Base-by-base conservation (phyloP, 352 stramenopile species). In the Phytophthora boehmeriae region DNA sequence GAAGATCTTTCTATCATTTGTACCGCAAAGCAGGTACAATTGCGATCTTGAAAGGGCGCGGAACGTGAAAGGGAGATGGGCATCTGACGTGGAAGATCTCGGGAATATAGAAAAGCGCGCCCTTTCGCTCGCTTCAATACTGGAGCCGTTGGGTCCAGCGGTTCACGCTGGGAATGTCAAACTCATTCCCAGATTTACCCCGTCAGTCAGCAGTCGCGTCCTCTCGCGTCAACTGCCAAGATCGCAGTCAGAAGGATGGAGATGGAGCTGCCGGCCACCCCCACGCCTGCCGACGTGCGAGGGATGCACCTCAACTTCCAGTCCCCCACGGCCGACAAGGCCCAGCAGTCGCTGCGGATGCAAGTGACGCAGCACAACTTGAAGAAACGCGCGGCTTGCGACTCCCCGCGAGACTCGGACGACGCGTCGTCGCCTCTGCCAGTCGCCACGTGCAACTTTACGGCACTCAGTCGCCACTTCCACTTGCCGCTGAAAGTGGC, bases 401-500 rank as follows among this genome's bases (percentile, higher is more conserved):
- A 73, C 32, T 76, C 68, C 25, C 52, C 63, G 9, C 42, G 66
- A 22, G 30, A 55, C 34, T 66, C 51, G 0, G 49, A 63, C 38
- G 56, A 39, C 38, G 48, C 62, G 10, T 47, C 39, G 11, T 57
- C 64, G 32, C 53, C 54, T 38, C 35, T 73, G 25, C 71, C 71
- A 8, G 72, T 77, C 13, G 55, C 68, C 22, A 68, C 64, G 49
- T 86, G 82, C 71, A 92, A 84, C 68, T 92, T 92, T 38, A 71
- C 85, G 43, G 80, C 82, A 2, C 85, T 88, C 42, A 88, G 78
- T 35, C 68, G 76, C 30, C 76, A 89, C 56, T 90, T 90, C 49
- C 76, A 90, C 49, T 43, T 90, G 45, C 81, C 81, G 16, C 72
- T 90, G n/a, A 90, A 90, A 57, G 67, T 73, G 8, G 81, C 81